Conservation (phyloP, 352 stramenopile species). For the Phytophthora foliorum region DNA sequence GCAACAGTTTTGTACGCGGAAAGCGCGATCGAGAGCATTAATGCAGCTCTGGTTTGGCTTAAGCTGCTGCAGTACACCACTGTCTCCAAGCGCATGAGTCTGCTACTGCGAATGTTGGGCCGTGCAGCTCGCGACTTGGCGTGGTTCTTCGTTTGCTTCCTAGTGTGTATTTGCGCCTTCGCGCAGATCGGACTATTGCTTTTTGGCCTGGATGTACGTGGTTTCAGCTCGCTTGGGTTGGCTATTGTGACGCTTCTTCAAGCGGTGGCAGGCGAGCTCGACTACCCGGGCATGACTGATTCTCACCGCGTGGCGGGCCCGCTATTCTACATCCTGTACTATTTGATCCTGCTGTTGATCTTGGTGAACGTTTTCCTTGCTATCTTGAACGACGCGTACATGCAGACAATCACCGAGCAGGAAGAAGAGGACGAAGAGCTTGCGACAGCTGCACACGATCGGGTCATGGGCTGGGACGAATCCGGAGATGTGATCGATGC, state of each 20-base stretch:
- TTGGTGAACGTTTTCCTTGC: conserved; percentile 81
- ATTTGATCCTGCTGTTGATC: conserved; percentile 74
- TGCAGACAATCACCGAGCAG: conserved; percentile 73
- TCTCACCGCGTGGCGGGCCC: conserved; percentile 62
- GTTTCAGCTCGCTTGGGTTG: conserved; percentile 64
- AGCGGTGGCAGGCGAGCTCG: conserved; percentile 63
- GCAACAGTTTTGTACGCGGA: conserved; percentile 52
- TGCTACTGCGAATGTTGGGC: conserved; percentile 61
- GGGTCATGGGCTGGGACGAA: conserved; percentile 35
- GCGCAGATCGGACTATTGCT: conserved; percentile 73
- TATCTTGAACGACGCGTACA: conserved; percentile 82
- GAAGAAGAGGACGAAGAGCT: conserved; percentile 64
- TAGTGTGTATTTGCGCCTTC: conserved; percentile 68
- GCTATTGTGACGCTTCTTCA: conserved; percentile 70
- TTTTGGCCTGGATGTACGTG: conserved; percentile 61
- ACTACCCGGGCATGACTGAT: conserved; percentile 55
- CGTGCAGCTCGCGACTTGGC: conserved; percentile 64
- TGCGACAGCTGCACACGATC: conserved; percentile 20
- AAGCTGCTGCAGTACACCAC: conserved; percentile 78
- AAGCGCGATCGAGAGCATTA: conserved; percentile 52
- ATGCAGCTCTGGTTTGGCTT: conserved; percentile 68
- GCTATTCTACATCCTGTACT: conserved; percentile 80
- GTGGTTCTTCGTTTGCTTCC: conserved; percentile 71
- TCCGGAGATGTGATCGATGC: conserved; percentile 35
- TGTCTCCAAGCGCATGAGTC: conserved; percentile 68